Evolutionary conservation across 2,329 filamentous ascomycete species (phyloP), one percentile per base, ranked within the genome.

Genomic region (Aspergillus sp.): DNA sequence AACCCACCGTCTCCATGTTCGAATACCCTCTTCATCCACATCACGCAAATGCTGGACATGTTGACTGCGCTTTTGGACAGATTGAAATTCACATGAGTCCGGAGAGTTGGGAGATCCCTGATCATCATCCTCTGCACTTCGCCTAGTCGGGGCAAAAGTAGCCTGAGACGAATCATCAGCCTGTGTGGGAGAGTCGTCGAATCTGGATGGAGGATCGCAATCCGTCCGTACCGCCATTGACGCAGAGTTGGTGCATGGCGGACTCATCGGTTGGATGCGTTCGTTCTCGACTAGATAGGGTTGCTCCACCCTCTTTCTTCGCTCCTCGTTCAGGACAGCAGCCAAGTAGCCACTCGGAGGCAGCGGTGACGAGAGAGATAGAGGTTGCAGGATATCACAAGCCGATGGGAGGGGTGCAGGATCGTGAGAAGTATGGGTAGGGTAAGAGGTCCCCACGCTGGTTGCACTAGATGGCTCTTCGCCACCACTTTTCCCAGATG

Each of bases 1-100:
- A 47, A 75, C 68, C 44, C 70, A 64, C 23, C 74, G 65, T 58
- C 65, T 68, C 69, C 71, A 76, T 27, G 66, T 70, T 21, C 72
- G 68, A 23, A 60, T 55, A 9, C 71, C 72, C 15, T 72, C 64
- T 19, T 58, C 61, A 52, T 73, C 72, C 23, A 59, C 62, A 48
- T 72, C 66, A 11, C 62, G 64, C 58, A 75, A 64, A 47, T 70
- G 58, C 50, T 74, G 69, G n/a, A 70, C 63, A 4, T 66, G 64
- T 55, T 75, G 66, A 14, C 58, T 70, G 43, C 66, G 67, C 56
- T 68, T 70, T 53, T 68, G 66, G 19, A 73, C 59, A 6, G 64
- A 43, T 23, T 40, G 52, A 21, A 52, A 35, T 21, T 58, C 45
- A 25, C 52, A 46, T 21, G 40, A 44, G 51, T 43, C 47, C 56